phyloP scores from a whole-genome alignment of 2,329 filamentous ascomycete species.

The Zymoseptoria brevis region DNA sequence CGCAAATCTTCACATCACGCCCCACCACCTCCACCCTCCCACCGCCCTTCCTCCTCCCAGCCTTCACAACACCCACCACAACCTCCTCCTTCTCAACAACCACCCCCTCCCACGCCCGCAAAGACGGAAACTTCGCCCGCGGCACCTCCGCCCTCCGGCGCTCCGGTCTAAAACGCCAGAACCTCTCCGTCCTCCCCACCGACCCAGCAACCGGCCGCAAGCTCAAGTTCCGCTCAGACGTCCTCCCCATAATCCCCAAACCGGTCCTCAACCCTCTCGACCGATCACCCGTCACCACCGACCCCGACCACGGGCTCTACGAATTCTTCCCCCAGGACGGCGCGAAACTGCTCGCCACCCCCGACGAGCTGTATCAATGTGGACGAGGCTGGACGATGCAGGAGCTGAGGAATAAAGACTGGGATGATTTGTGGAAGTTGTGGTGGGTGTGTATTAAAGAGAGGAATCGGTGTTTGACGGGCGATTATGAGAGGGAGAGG shows the following conservation, averaged over 20 bases:
- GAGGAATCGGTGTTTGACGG: slow-evolving; percentile 79
- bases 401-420: slow-evolving; percentile 82
- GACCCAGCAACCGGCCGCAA: neutral
- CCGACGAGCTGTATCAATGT: slow-evolving; percentile 61
- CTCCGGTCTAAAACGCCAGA: slow-evolving; percentile 55
- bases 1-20: slow-evolving; percentile 9
- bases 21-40: slow-evolving; percentile 19
- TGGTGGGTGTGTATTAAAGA: slow-evolving; percentile 96
- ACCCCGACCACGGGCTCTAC: slow-evolving; percentile 81
- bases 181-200: slow-evolving; percentile 31
- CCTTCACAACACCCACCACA: slow-evolving; percentile 20
- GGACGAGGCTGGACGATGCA: slow-evolving; percentile 77
- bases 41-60: slow-evolving; percentile 30
- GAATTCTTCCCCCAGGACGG: slow-evolving; percentile 74
- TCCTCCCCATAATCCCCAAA: slow-evolving; percentile 55
- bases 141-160: slow-evolving; percentile 75
- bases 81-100: slow-evolving; percentile 24
- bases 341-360: slow-evolving; percentile 60
- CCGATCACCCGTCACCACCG: slow-evolving; percentile 49
- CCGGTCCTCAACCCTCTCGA: slow-evolving; percentile 56
- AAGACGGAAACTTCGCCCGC: slow-evolving; percentile 71
- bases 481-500: slow-evolving; percentile 58
- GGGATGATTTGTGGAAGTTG: slow-evolving; percentile 83
- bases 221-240: slow-evolving; percentile 51
- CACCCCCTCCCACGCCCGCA: slow-evolving; percentile 26